Conservation (phyloP, 2,329 filamentous ascomycete genomes). For the Cladosporium sp. region DNA sequence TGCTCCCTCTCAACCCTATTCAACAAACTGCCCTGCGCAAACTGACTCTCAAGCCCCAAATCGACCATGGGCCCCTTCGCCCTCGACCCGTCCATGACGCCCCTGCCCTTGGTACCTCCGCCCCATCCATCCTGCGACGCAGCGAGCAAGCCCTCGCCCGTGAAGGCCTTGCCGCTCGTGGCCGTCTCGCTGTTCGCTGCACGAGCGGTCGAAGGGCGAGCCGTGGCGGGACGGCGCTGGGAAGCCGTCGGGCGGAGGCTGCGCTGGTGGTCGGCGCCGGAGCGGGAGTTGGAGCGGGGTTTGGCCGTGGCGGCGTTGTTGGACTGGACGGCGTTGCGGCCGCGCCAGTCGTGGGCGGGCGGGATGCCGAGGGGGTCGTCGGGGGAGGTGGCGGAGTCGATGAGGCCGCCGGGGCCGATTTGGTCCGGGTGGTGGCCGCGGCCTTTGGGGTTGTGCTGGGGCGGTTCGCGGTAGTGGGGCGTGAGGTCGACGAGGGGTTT, state of each 20-base stretch:
- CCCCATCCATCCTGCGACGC: constrained; percentile 36
- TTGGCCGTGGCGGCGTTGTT: neutral
- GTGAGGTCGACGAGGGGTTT: constrained; percentile 65
- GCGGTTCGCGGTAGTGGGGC: constrained; percentile 57
- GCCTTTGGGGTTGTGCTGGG: constrained; percentile 50
- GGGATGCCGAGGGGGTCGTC: constrained; percentile 38
- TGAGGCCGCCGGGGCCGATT: constrained; percentile 34
- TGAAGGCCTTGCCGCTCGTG: constrained; percentile 33
- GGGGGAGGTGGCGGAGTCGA: constrained; percentile 41
- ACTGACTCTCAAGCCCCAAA: constrained; percentile 36
- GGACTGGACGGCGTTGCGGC: constrained; percentile 18
- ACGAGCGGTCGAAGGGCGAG: constrained; percentile 1
- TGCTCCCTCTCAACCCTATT: constrained; percentile 34
- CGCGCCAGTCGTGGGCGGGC: constrained; percentile 40
- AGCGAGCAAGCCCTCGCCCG: constrained; percentile 39
- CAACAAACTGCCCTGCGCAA: constrained; percentile 44
- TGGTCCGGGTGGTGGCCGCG: constrained; percentile 40
- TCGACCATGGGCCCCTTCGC: constrained; percentile 42
- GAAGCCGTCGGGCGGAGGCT: constrained; percentile 1
- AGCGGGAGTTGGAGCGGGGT: constrained; percentile 5
- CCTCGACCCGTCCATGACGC: constrained; percentile 40
- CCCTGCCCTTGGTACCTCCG: constrained; percentile 33
- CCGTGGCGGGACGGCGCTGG: constrained; percentile 4
- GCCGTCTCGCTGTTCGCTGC: neutral
- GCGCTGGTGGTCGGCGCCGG: constrained; percentile 6